Conservation (phyloP, 345 rosid species). For the Salix brachista region DNA sequence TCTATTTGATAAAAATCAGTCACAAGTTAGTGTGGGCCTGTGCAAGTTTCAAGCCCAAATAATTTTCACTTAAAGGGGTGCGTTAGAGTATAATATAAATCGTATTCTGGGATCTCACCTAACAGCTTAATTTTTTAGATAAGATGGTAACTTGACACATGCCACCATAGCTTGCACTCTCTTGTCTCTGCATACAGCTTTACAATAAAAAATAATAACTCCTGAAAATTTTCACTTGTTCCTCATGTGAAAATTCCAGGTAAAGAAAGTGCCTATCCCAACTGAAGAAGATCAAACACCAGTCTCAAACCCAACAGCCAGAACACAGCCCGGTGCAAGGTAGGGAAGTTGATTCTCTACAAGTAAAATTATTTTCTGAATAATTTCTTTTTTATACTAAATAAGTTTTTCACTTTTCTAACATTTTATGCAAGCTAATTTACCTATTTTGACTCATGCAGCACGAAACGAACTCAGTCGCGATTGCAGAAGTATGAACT, state of each 20-base stretch:
- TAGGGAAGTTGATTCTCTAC: conserved; percentile 4
- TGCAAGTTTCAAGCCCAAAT: no score
- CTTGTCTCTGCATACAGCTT: not conserved
- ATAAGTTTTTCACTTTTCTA: not conserved
- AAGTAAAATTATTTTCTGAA: not conserved
- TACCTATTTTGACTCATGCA: conserved; percentile 6
- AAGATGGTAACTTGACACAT: no score
- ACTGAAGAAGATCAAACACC: conserved; percentile 46
- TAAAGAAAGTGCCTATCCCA: conserved; percentile 45
- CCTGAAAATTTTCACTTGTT: not conserved
- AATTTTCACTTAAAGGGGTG: no score
- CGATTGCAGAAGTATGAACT: conserved; percentile 26
- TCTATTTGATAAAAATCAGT: no score
- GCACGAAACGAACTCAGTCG: conserved; percentile 30
- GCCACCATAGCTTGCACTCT: conserved; percentile 29
- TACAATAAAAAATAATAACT: not conserved
- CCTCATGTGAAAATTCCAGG: conserved; percentile 28
- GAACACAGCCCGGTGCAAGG: conserved; percentile 19
- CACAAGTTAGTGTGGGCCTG: no score
- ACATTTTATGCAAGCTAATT: not conserved
- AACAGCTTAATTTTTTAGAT: no score
- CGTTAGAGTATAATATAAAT: no score
- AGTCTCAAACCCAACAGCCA: conserved; percentile 17
- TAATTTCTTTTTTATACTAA: not conserved
- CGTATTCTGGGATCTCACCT: no score